Evolutionary conservation across 139 green algal species (phyloP).

Genomic region (Mesotaenium endlicherianum): DNA sequence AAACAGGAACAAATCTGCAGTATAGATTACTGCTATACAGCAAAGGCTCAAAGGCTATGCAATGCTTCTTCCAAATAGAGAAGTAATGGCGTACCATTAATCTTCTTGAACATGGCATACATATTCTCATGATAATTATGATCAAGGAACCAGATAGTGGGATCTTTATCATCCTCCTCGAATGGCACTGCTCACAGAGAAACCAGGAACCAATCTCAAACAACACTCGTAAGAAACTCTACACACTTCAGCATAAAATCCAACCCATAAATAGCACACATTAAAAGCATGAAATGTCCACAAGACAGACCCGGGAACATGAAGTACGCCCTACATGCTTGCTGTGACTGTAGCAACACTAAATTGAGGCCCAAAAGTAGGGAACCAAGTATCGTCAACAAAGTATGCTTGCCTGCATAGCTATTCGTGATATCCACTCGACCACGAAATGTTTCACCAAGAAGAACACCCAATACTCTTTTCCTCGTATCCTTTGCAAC

Average conservation of each 20-base stretch:
- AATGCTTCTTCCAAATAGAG: too few relatives aligned
- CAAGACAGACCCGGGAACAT: too few relatives aligned
- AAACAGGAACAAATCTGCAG: too few relatives aligned
- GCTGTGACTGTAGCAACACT: too few relatives aligned
- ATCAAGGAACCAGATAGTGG: constrained; percentile 98
- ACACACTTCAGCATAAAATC: background rate
- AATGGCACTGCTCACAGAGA: constrained; percentile 81
- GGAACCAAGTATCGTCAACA: too few relatives aligned
- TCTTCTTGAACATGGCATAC: constrained; percentile 98
- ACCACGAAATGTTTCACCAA: constrained; percentile 84
- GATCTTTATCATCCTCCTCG: constrained; percentile 95
- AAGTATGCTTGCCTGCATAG: constrained; percentile 67
- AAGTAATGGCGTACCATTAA: constrained; percentile 77
- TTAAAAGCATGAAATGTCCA: background rate
- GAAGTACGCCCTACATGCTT: too few relatives aligned
- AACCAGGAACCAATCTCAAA: background rate
- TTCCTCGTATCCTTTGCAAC: constrained; percentile 95
- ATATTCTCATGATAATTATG: constrained; percentile 97
- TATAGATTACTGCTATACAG: too few relatives aligned
- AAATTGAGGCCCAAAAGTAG: too few relatives aligned
- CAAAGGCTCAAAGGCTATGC: too few relatives aligned
- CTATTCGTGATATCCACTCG: constrained; percentile 92
- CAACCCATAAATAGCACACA: background rate
- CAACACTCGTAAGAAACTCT: background rate
- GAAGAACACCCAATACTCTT: constrained; percentile 88